These are phyloP conservation scores for Pseudopyricularia cyperi DNA, from an alignment of 2,329 filamentous ascomycete species.

Conservation along the genomic window DNA sequence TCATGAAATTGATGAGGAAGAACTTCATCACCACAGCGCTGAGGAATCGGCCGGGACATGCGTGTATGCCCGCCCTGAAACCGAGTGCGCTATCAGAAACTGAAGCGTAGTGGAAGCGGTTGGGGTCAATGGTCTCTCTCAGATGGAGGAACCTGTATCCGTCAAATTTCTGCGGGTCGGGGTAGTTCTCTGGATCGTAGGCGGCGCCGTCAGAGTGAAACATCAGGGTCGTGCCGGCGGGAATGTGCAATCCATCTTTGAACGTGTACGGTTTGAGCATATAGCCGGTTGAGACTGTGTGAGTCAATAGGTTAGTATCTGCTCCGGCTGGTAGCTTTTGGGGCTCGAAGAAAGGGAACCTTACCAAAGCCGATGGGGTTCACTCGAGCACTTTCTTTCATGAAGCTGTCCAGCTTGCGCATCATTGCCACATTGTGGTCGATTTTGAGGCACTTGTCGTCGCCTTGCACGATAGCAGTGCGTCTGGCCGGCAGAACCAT, in stretches of 20 bases:
- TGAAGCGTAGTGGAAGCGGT: neutral
- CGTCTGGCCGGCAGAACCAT: neutral
- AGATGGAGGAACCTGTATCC: neutral
- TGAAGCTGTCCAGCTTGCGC: slow-evolving; percentile 5
- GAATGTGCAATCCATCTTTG: neutral
- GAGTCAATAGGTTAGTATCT: neutral
- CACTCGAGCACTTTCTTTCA: slow-evolving; percentile 2
- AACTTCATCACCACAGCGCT: neutral
- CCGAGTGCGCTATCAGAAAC: neutral
- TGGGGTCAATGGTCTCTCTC: neutral
- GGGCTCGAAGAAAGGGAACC: too few relatives aligned
- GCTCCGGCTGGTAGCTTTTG: too few relatives aligned
- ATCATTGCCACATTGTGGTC: neutral
- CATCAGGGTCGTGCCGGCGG: neutral
- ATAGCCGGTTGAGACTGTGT: neutral
- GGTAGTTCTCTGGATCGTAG: neutral
- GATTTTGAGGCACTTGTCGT: neutral
- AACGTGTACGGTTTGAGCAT: neutral
- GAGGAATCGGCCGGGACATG: neutral
- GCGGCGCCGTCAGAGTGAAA: neutral
- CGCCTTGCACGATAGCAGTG: neutral
- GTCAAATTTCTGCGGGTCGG: neutral
- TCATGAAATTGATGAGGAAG: neutral
- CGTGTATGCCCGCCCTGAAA: neutral
- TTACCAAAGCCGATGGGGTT: neutral